Evolutionary conservation across 108 stramenopile species (phyloP).

Genomic region (Nannochloropsis granulata): DNA sequence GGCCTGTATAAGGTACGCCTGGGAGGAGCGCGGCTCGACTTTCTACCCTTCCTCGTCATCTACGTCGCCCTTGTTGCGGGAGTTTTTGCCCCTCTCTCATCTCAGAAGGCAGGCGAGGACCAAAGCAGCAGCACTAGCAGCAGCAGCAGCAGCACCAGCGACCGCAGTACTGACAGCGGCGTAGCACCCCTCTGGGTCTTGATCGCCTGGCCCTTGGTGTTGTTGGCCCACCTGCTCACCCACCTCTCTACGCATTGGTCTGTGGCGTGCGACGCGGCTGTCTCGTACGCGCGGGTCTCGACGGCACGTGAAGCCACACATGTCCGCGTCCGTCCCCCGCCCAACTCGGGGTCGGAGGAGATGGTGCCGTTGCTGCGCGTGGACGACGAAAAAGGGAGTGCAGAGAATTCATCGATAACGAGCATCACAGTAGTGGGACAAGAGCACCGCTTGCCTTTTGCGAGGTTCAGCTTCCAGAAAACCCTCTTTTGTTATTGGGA

Average conservation of each 20-base stretch:
- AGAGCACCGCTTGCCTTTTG: neutral
- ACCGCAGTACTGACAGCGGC: neutral
- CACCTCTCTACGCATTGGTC: constrained; percentile 33
- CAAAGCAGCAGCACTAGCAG: neutral
- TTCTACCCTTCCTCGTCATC: neutral
- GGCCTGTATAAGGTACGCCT: neutral
- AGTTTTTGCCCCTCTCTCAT: neutral
- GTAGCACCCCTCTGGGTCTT: neutral
- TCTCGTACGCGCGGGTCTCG: constrained; percentile 19
- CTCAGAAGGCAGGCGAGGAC: neutral
- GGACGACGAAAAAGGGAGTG: neutral
- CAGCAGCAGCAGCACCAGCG: neutral
- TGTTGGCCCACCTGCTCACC: constrained; percentile 19
- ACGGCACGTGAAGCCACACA: neutral
- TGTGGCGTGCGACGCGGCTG: constrained; percentile 16
- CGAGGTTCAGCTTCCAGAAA: neutral
- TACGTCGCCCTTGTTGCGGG: neutral
- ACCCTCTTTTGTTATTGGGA: neutral
- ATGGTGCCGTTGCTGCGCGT: constrained; percentile 17
- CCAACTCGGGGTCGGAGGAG: constrained; percentile 3
- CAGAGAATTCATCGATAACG: neutral
- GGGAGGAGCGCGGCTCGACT: neutral
- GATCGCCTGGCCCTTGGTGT: constrained; percentile 6
- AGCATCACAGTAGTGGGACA: neutral
- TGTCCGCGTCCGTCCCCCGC: constrained; percentile 14